These are phyloP conservation scores for Ganoderma boninense DNA, from an alignment of 1,284 basidiomycete species.

Conservation along the genomic window DNA sequence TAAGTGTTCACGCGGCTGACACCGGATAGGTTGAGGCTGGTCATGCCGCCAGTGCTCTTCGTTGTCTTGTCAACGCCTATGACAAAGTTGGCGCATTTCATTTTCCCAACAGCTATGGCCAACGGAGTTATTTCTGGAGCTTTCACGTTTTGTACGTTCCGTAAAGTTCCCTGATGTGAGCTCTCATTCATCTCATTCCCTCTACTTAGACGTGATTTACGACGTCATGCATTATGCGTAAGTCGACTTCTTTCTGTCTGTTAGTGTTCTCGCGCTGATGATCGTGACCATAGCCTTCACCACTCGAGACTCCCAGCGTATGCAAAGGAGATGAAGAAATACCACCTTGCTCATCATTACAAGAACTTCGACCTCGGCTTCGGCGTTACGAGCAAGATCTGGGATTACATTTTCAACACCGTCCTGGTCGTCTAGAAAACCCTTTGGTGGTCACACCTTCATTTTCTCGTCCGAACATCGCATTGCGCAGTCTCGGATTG, in stretches of 20 bases:
- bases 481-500: background rate
- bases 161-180: background rate
- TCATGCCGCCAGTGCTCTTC: slow-evolving; percentile 97
- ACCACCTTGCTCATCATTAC: slow-evolving; percentile 99
- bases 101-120: slow-evolving; percentile 89
- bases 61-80: slow-evolving; percentile 84
- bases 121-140: slow-evolving; percentile 95
- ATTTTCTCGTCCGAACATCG: slow-evolving; percentile 6
- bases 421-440: slow-evolving; percentile 65
- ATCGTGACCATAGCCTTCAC: slow-evolving; percentile 63
- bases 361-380: slow-evolving; percentile 99
- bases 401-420: slow-evolving; percentile 95
- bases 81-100: slow-evolving; percentile 82
- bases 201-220: slow-evolving; percentile 77
- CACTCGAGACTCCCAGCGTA: slow-evolving; percentile 92
- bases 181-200: slow-evolving; percentile 1
- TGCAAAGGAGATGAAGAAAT: slow-evolving; percentile 93
- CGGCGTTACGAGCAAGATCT: slow-evolving; percentile 95
- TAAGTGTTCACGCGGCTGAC: slow-evolving; percentile 15
- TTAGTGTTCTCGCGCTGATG: slow-evolving; percentile 17
- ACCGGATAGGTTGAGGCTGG: slow-evolving; percentile 78
- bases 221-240: slow-evolving; percentile 94
- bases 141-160: slow-evolving; percentile 81
- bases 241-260: slow-evolving; percentile 40
- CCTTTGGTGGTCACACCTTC: background rate